Conservation (phyloP, 169 alveolate species). For the Sarcocystis neurona region DNA sequence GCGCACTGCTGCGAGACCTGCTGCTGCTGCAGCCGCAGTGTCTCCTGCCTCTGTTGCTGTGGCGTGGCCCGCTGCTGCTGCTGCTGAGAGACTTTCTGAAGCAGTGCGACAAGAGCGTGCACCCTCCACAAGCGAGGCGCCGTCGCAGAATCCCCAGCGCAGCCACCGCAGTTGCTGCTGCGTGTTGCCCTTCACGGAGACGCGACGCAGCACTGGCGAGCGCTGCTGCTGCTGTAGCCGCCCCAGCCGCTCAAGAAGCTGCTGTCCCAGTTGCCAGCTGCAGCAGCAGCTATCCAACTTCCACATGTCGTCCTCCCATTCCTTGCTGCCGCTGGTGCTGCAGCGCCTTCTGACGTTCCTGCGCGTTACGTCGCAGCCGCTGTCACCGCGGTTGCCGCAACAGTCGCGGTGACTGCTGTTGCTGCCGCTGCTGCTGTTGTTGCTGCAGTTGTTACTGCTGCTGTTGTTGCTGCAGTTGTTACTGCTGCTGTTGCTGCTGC, state of each 20-base stretch:
- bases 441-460: background rate
- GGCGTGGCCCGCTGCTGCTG: too few relatives aligned
- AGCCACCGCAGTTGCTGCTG: too few relatives aligned
- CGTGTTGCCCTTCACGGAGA: too few relatives aligned
- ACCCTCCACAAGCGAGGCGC: too few relatives aligned
- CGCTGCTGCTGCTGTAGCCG: too few relatives aligned
- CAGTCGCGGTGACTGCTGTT: slow-evolving; percentile 10
- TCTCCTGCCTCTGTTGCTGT: background rate
- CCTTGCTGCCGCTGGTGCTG: slow-evolving; percentile 11
- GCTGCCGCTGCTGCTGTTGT: slow-evolving; percentile 20
- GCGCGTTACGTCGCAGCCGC: background rate
- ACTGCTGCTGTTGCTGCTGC: background rate
- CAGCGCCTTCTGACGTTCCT: background rate
- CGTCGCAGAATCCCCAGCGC: too few relatives aligned
- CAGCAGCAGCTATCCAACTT: slow-evolving; percentile 16
- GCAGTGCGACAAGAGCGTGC: too few relatives aligned
- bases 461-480: background rate
- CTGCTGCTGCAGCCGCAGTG: slow-evolving; percentile 42
- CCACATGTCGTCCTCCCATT: too few relatives aligned
- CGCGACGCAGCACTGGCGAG: too few relatives aligned
- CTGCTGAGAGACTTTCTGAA: too few relatives aligned
- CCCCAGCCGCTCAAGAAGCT: background rate
- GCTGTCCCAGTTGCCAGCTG: slow-evolving; percentile 5
- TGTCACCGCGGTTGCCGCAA: background rate
- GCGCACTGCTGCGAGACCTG: background rate